Evolutionary conservation across 176 grass and related monocot species (phyloP).

Genomic region (Ensete ventricosum): DNA sequence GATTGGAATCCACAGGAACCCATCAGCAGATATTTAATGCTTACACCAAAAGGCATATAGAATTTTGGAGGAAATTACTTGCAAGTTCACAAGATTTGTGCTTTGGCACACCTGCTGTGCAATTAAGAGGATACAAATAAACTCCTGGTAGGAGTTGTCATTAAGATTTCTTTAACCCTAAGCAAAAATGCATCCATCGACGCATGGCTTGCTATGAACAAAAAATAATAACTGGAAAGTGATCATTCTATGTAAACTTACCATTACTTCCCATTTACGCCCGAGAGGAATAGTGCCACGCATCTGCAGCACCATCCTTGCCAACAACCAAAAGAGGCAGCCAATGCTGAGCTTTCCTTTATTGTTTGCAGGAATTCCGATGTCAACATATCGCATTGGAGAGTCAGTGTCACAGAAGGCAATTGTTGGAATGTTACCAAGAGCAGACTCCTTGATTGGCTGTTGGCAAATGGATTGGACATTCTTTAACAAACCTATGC

Average conservation of each 20-base stretch:
- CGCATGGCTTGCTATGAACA: no score
- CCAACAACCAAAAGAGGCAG: conserved; percentile 15
- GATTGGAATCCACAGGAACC: no score
- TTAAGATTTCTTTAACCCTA: no score
- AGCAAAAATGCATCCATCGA: no score
- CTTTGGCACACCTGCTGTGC: no score
- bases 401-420: conserved; percentile 19
- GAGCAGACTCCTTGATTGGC: conserved; percentile 14
- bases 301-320: conserved; percentile 18
- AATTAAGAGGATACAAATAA: no score
- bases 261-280: conserved; percentile 13
- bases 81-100: no score
- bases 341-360: conserved; percentile 16
- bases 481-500: not conserved
- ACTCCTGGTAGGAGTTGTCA: no score
- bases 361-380: conserved; percentile 11
- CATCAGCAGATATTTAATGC: no score
- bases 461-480: not conserved
- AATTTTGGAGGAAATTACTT: no score
- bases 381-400: conserved; percentile 12
- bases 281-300: conserved; percentile 3
- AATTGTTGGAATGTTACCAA: conserved; percentile 17
- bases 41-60: no score
- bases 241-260: not conserved
- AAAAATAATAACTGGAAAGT: not conserved